Conservation (phyloP, 768 basidiomycete species). For the Roridomyces roridus region DNA sequence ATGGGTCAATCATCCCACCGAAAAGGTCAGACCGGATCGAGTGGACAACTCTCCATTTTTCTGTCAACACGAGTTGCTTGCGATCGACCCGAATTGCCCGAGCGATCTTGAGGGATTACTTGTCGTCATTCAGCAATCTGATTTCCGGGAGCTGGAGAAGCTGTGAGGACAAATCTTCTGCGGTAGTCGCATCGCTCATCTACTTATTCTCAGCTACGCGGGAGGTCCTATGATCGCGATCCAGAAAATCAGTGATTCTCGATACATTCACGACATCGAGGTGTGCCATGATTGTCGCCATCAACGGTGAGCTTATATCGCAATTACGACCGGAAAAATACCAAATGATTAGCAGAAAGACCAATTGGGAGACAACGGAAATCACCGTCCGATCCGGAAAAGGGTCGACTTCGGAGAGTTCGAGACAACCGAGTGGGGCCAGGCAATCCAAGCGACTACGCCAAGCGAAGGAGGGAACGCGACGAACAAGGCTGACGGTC, state of each 20-base stretch:
- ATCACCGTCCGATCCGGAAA: slow-evolving; percentile 55
- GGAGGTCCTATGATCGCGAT: slow-evolving; percentile 60
- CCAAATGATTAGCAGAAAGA: slow-evolving; percentile 44
- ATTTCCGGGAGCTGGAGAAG: slow-evolving; percentile 68
- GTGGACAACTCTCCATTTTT: slow-evolving; percentile 69
- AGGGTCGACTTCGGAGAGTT: slow-evolving; percentile 27
- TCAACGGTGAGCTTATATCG: slow-evolving; percentile 49
- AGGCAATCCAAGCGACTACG: slow-evolving; percentile 79
- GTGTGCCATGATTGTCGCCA: slow-evolving; percentile 69
- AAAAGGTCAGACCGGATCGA: slow-evolving; percentile 59
- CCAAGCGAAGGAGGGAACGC: slow-evolving; percentile 56
- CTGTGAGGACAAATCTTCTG: slow-evolving; percentile 50
- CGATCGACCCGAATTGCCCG: slow-evolving; percentile 68
- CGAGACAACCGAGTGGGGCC: slow-evolving; percentile 44
- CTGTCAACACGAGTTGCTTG: slow-evolving; percentile 69
- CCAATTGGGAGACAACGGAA: slow-evolving; percentile 64
- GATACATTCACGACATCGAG: slow-evolving; percentile 53
- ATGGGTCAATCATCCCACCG: slow-evolving; percentile 68
- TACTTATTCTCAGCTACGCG: slow-evolving; percentile 52
- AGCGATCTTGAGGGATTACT: slow-evolving; percentile 65
- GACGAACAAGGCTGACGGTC: slow-evolving; percentile 59
- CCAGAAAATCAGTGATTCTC: slow-evolving; percentile 40
- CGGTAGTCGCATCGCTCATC: slow-evolving; percentile 1
- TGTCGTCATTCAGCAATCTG: slow-evolving; percentile 60
- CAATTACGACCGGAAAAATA: background rate